These are phyloP conservation scores for Chlamydomonas incerta DNA, from an alignment of 139 green algal species.

Conservation along the genomic window DNA sequence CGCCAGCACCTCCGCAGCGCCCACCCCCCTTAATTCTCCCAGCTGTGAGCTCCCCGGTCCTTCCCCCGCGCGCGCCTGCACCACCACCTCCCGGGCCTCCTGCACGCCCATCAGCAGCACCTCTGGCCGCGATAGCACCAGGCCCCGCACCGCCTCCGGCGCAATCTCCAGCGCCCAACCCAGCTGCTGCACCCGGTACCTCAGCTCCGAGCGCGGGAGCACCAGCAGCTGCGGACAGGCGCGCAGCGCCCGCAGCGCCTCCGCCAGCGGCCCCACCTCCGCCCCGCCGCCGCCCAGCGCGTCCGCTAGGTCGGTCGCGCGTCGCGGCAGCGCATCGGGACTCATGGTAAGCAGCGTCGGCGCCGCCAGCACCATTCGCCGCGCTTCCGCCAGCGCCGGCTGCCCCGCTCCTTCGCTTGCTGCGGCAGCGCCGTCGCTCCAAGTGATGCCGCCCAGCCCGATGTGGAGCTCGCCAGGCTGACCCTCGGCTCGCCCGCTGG, in stretches of 20 bases:
- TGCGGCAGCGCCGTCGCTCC: too few species aligned
- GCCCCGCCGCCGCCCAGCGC: not conserved
- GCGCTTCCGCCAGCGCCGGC: not conserved
- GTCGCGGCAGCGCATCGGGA: not conserved
- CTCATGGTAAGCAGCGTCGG: constrained; percentile 33
- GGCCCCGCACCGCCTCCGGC: not conserved
- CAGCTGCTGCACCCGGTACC: constrained; percentile 23
- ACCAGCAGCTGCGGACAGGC: constrained; percentile 5
- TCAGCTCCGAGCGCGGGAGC: not conserved
- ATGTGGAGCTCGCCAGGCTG: too few species aligned
- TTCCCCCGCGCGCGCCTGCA: not conserved
- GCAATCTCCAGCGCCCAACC: constrained; percentile 2
- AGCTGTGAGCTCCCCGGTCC: too few species aligned
- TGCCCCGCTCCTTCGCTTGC: too few species aligned
- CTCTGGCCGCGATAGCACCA: constrained; percentile 10
- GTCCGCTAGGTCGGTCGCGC: not conserved
- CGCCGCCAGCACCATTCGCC: constrained; percentile 7
- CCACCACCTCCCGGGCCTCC: too few species aligned
- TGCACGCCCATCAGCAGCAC: not conserved
- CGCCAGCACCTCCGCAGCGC: too few species aligned
- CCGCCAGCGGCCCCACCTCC: not conserved
- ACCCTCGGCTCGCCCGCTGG: not conserved
- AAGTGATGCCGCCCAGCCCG: too few species aligned
- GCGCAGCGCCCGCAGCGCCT: not conserved
- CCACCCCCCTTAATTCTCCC: too few species aligned